phyloP scores from a whole-genome alignment of 768 basidiomycete genomes.

The Termitomyces eurrhizus region DNA sequence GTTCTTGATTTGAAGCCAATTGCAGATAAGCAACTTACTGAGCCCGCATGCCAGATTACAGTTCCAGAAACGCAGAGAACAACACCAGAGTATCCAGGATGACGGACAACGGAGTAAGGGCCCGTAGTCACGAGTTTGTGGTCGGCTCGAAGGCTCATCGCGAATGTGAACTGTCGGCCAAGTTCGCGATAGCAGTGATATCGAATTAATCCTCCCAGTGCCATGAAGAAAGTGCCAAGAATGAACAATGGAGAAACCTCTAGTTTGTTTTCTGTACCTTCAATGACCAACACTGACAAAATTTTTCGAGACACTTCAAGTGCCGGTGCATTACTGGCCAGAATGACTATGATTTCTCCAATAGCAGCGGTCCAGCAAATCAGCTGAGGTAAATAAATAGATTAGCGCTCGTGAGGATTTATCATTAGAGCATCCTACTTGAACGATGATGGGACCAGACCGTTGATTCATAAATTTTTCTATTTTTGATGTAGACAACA shows the following conservation, averaged over 20 bases:
- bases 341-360: conserved; percentile 33
- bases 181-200: conserved; percentile 41
- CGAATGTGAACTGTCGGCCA: conserved; percentile 47
- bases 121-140: conserved; percentile 46
- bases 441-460: conserved; percentile 27
- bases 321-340: conserved; percentile 25
- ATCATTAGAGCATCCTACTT: conserved; percentile 24
- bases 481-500: conserved; percentile 28
- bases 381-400: conserved; percentile 18
- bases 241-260: conserved; percentile 28
- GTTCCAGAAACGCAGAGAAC: conserved; percentile 32
- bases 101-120: conserved; percentile 44
- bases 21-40: conserved; percentile 23
- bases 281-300: conserved; percentile 24
- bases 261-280: conserved; percentile 23
- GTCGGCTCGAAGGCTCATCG: conserved; percentile 42
- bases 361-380: conserved; percentile 35
- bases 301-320: conserved; percentile 19
- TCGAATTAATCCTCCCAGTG: conserved; percentile 38
- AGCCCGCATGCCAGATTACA: conserved; percentile 29
- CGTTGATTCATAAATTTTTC: conserved; percentile 35
- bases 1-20: not conserved
- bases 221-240: conserved; percentile 33
- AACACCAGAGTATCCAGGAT: conserved; percentile 48
- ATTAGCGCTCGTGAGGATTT: not conserved